Evolutionary conservation across 768 basidiomycete species (phyloP), one percentile per base, ranked within the genome.

Genomic region (Pisolithus sp.): DNA sequence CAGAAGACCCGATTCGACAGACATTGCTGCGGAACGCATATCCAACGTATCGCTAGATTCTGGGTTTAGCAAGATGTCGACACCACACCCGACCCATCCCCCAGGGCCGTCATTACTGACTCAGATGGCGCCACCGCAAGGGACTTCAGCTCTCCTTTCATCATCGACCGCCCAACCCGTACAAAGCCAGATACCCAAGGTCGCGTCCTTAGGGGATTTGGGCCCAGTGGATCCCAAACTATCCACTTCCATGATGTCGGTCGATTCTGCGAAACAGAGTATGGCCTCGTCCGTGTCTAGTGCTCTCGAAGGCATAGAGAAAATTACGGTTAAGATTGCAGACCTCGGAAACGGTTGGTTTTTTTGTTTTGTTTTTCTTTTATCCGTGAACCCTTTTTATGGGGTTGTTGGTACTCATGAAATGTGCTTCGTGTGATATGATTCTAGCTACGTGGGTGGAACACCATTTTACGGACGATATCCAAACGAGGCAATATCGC

Each of bases 391-490:
- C 30, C 34, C 4, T 39, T 46, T 34, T 21, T 38, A 6, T 46
- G 24, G 18, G 37, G 7, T 40, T 28, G n/a, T 36, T 1, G 38
- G 31, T 44, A 12, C 46, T 54, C 47, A 54, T 17, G 46, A 36
- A 30, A 34, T 36, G 13, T 51, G 37, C 43, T n/a, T 52, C 47
- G 34, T 44, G 8, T 50, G 17, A 40, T 52, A 50, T 40, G 43
- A 45, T 44, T 49, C 12, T 53, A 67, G 89, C 89, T 9, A 91
- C 89, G 1, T 90, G 89, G 89, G 81, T 81, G 28, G 89, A 95
- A 62, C 90, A 97, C 58, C 96, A 98, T 65, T 99, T 98, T 58
- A 98, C 96, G 40, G 95, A 99, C 69, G 96, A 97, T 62, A 98
- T 97, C 59, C 89, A 98, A 72, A 99, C 96, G 24, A 73, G 95